These are phyloP conservation scores for Wakefieldia striispora DNA, from an alignment of 768 basidiomycete species.

Conservation along the genomic window DNA sequence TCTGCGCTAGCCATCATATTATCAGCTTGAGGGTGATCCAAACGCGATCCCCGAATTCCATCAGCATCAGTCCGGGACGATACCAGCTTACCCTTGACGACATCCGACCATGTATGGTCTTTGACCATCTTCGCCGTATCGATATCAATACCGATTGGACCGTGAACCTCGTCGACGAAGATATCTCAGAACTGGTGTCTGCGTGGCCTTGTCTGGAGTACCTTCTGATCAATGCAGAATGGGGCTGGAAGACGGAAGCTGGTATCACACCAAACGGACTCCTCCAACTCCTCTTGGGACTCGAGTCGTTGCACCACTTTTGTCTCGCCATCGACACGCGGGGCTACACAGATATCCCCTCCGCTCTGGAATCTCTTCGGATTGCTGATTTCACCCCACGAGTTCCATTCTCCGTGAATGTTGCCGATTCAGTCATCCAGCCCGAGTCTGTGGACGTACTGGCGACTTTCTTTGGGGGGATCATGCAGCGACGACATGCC, in stretches of 20 bases:
- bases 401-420: constrained; percentile 9
- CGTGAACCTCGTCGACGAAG: constrained; percentile 9
- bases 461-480: constrained; percentile 15
- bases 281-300: constrained; percentile 10
- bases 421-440: constrained; percentile 16
- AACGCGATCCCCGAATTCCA: constrained; percentile 1
- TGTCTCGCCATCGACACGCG: constrained; percentile 14
- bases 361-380: background rate
- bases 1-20: constrained; percentile 5
- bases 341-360: background rate
- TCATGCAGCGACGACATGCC: constrained; percentile 7
- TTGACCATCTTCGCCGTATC: constrained; percentile 10
- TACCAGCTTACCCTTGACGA: constrained; percentile 18
- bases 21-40: constrained; percentile 8
- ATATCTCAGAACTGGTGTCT: constrained; percentile 13
- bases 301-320: background rate
- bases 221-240: constrained; percentile 18
- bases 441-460: constrained; percentile 15
- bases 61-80: background rate
- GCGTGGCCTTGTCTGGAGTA: constrained; percentile 17
- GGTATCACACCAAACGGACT: constrained; percentile 21
- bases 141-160: constrained; percentile 12
- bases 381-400: background rate
- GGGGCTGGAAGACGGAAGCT: constrained; percentile 16
- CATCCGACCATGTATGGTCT: constrained; percentile 13